Evolutionary conservation across 208 protist species (phyloP).

Genomic region (Crithidia bombi): DNA sequence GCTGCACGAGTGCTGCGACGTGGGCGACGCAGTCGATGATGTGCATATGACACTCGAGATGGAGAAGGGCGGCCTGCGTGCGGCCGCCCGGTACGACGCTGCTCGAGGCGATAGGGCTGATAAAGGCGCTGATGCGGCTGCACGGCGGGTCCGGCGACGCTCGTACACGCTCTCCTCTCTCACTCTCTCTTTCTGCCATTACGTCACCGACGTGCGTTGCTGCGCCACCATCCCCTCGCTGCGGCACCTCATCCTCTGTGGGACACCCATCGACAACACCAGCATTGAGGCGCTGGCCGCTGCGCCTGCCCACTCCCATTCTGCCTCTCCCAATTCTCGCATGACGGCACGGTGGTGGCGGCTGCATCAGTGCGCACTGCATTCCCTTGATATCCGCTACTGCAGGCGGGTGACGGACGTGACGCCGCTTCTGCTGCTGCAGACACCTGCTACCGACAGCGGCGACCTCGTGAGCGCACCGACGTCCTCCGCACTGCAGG

Average conservation of each 20-base stretch:
- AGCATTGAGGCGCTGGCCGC: conserved; percentile 18
- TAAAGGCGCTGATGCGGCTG: background rate
- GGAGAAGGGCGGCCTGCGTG: conserved; percentile 5
- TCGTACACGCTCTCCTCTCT: conserved; percentile 29
- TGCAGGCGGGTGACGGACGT: conserved; percentile 28
- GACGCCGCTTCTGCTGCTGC: conserved; percentile 15
- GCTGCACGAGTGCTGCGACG: conserved; percentile 21
- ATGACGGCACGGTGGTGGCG: conserved; percentile 2
- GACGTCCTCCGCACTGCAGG: conserved; percentile 3
- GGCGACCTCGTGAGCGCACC: background rate
- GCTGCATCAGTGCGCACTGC: conserved; percentile 27
- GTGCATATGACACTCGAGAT: background rate
- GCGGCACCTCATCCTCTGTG: conserved; percentile 18
- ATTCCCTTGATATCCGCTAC: conserved; percentile 19
- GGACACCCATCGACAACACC: conserved; percentile 14
- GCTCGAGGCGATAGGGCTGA: background rate
- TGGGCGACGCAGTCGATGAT: background rate
- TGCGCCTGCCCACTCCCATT: background rate
- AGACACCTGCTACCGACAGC: background rate
- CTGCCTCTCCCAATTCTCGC: background rate
- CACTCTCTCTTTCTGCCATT: conserved; percentile 29
- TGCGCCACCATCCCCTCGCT: conserved; percentile 34
- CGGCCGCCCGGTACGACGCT: background rate
- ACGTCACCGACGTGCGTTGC: conserved; percentile 35
- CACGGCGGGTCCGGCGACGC: conserved; percentile 4